Percentiles rank a stretch among this genome's conserved stretches.
phyloP scores from a whole-genome alignment of 2,329 filamentous ascomycete genomes.

The Grosmannia huntii region DNA sequence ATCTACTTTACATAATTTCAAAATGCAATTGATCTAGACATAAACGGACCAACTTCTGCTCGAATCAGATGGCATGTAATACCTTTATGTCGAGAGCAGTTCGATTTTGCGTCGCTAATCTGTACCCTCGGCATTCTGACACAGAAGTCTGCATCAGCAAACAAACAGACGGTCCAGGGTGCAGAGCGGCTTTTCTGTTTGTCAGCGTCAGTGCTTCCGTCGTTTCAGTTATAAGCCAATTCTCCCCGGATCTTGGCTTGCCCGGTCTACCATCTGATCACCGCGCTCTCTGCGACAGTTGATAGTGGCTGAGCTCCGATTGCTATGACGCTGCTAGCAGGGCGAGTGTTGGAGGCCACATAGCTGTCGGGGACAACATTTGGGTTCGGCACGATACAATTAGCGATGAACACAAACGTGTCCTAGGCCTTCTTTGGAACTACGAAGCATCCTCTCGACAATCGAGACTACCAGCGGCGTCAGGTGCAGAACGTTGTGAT shows the following conservation, averaged over 20 bases:
- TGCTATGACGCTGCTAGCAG: not conserved
- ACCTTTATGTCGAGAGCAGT: too few relatives aligned
- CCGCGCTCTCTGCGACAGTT: not conserved
- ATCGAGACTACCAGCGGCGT: not conserved
- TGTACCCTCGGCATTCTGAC: not conserved
- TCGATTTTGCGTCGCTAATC: too few relatives aligned
- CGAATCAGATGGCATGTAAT: too few relatives aligned
- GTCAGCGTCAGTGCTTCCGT: too few relatives aligned
- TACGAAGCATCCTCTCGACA: not conserved
- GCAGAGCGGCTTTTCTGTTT: too few relatives aligned
- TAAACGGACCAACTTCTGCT: too few relatives aligned
- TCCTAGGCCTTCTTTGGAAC: not conserved
- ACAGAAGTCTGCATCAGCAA: not conserved
- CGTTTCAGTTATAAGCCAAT: not conserved
- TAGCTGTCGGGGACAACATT: not conserved
- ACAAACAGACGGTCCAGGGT: not conserved
- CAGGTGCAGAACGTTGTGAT: not conserved
- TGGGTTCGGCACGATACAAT: not conserved
- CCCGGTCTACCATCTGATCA: not conserved
- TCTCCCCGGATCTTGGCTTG: not conserved
- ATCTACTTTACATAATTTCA: not conserved
- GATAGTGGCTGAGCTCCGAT: not conserved
- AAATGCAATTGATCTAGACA: too few relatives aligned
- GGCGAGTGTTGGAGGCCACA: not conserved
- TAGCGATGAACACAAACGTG: not conserved